Evolutionary conservation across 2,329 filamentous ascomycete genomes (phyloP).

Genomic region (Neurospora crassa): DNA sequence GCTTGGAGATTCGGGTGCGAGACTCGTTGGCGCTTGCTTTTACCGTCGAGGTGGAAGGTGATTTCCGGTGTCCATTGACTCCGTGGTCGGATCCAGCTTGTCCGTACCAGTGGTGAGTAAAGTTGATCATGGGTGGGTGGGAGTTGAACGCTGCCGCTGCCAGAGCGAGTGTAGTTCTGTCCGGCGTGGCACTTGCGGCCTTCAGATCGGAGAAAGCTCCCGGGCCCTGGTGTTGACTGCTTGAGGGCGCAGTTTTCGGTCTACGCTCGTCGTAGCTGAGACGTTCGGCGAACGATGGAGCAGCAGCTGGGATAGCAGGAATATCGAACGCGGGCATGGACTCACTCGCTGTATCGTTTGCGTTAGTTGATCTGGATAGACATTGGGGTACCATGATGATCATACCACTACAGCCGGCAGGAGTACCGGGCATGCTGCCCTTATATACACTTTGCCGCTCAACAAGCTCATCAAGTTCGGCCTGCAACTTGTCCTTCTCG

Average conservation of each 20-base stretch:
- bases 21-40: neutral
- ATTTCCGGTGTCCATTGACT: neutral
- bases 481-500: conserved; percentile 49
- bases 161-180: conserved; percentile 11
- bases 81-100: neutral
- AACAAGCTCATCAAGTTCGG: conserved; percentile 49
- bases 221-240: neutral
- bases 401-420: conserved; percentile 25
- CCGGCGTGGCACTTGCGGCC: conserved; percentile 1
- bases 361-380: neutral
- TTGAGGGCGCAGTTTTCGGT: conserved; percentile 24
- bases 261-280: conserved; percentile 38
- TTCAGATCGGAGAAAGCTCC: conserved; percentile 18
- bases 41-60: neutral
- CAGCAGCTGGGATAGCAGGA: conserved; percentile 45
- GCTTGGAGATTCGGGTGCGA: conserved; percentile 12
- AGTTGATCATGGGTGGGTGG: conserved; percentile 9
- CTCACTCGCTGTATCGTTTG: conserved; percentile 29
- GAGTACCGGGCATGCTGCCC: conserved; percentile 42
- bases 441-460: conserved; percentile 51
- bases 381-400: neutral
- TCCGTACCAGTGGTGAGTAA: neutral
- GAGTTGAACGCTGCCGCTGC: conserved; percentile 20
- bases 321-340: conserved; percentile 40
- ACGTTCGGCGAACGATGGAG: conserved; percentile 48